Evolutionary conservation across 1,284 basidiomycete genomes (phyloP).

Genomic region (Trametes hirsuta): DNA sequence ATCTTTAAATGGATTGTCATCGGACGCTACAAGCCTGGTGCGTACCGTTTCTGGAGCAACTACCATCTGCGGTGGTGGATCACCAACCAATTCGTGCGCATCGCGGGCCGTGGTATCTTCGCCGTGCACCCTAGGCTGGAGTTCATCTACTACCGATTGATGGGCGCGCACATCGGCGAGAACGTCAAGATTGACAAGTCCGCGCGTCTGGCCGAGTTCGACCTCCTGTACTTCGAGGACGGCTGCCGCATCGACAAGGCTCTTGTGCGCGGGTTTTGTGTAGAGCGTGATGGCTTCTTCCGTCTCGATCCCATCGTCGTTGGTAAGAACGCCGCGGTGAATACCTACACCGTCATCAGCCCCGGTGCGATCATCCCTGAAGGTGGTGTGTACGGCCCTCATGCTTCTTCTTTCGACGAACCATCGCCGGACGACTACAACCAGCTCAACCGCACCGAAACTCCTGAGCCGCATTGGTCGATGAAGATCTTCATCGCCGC

Average conservation of each 20-base stretch:
- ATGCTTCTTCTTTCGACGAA: slow-evolving; percentile 43
- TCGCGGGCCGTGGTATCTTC: slow-evolving; percentile 46
- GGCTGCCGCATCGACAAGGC: slow-evolving; percentile 44
- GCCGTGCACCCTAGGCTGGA: slow-evolving; percentile 39
- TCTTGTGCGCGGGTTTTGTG: slow-evolving; percentile 44
- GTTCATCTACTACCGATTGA: slow-evolving; percentile 44
- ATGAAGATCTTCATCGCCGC: slow-evolving; percentile 41
- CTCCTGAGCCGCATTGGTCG: slow-evolving; percentile 34
- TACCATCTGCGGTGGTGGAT: slow-evolving; percentile 54
- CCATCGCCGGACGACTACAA: slow-evolving; percentile 41
- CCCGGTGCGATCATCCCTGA: slow-evolving; percentile 42
- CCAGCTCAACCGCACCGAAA: slow-evolving; percentile 40
- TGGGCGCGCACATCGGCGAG: slow-evolving; percentile 46
- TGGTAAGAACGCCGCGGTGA: slow-evolving; percentile 41
- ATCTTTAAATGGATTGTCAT: slow-evolving; percentile 49
- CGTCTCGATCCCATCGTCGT: slow-evolving; percentile 42
- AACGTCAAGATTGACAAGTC: slow-evolving; percentile 42
- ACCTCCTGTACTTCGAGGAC: slow-evolving; percentile 44
- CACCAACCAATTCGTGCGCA: slow-evolving; percentile 43
- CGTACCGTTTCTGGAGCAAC: slow-evolving; percentile 37
- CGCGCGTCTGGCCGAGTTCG: slow-evolving; percentile 43
- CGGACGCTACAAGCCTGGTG: slow-evolving; percentile 42
- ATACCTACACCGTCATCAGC: slow-evolving; percentile 46
- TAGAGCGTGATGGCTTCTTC: slow-evolving; percentile 47
- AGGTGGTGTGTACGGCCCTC: slow-evolving; percentile 44